These are phyloP conservation scores for Caulochytrium protostelioides DNA, from an alignment of 371 early-diverging fungal genomes.

Conservation along the genomic window DNA sequence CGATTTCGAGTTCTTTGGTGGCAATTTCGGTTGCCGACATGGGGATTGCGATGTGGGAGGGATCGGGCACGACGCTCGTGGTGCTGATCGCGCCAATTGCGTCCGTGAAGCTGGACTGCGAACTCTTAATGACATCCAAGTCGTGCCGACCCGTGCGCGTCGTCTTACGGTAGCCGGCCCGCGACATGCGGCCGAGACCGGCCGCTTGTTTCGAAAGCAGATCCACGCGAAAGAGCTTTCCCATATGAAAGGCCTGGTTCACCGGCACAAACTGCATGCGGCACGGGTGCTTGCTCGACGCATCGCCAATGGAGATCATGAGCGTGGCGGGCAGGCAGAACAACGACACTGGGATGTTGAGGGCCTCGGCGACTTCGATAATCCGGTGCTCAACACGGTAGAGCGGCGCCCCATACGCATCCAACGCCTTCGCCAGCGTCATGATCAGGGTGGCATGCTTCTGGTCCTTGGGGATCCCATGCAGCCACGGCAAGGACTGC, in stretches of 20 bases:
- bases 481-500: slow-evolving; percentile 3
- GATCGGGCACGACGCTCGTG: no score
- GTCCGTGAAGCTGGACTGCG: no score
- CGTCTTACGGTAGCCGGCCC: neutral
- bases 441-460: slow-evolving; percentile 1
- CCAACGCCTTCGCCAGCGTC: slow-evolving; percentile 2
- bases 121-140: no score
- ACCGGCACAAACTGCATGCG: slow-evolving; percentile 3
- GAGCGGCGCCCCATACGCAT: slow-evolving; percentile 6
- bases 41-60: no score
- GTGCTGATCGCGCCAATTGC: no score
- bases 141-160: no score
- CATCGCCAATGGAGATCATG: slow-evolving; percentile 6
- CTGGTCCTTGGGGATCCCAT: no score
- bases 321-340: slow-evolving; percentile 6
- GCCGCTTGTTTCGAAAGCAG: slow-evolving; percentile 2
- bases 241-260: neutral
- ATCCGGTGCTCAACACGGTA: slow-evolving; percentile 8
- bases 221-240: slow-evolving; percentile 5
- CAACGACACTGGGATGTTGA: slow-evolving; percentile 3
- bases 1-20: no score
- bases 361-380: slow-evolving; percentile 3
- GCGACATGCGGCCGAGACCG: neutral
- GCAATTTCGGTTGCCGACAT: no score
- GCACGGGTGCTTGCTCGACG: slow-evolving; percentile 2